A percentile compares a stretch with the other conserved stretches of the same genome.
These are phyloP conservation scores for Fraxinus paxiana DNA, from an alignment of 305 asterid genomes.

Conservation along the genomic window DNA sequence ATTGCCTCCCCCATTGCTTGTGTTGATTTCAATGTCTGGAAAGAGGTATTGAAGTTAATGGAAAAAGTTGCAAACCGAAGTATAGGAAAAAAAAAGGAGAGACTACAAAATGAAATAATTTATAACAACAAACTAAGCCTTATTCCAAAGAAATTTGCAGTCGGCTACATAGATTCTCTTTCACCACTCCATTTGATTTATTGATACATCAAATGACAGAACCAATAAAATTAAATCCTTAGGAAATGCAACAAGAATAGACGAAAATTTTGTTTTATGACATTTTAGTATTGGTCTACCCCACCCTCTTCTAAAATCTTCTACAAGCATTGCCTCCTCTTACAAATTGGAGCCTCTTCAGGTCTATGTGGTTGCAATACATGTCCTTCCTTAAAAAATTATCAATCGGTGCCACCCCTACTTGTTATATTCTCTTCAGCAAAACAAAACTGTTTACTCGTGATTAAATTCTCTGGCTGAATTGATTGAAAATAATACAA, in stretches of 20 bases:
- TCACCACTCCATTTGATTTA: background rate
- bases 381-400: background rate
- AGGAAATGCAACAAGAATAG: background rate
- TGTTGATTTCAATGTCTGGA: slow-evolving; percentile 86
- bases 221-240: background rate
- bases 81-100: background rate
- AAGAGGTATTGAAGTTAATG: background rate
- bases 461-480: background rate
- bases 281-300: background rate
- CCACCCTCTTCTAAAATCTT: background rate
- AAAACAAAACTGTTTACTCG: background rate
- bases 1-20: slow-evolving; percentile 99
- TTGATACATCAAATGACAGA: background rate
- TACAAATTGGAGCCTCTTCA: background rate
- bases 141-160: background rate
- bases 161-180: background rate
- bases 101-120: background rate
- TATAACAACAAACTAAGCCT: background rate
- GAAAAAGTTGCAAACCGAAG: background rate
- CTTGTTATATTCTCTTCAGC: background rate
- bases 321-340: background rate
- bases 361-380: background rate
- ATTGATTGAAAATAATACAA: background rate
- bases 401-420: background rate
- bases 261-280: background rate